Percentiles rank a stretch among this genome's conserved stretches.
These are phyloP conservation scores for Fusarium musae DNA, from an alignment of 2,329 filamentous ascomycete species.

Conservation along the genomic window DNA sequence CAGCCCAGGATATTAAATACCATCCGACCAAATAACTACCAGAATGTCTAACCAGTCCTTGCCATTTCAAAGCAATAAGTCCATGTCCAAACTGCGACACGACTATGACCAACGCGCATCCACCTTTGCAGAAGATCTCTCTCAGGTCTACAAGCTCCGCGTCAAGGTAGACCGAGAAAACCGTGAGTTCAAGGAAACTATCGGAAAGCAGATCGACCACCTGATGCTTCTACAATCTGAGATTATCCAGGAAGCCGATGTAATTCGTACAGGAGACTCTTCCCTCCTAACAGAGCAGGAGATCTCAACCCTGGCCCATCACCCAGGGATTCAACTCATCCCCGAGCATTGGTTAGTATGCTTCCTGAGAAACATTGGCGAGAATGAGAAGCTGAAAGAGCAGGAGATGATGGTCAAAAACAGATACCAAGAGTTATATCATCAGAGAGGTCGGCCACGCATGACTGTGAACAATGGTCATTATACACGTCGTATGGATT, in stretches of 20 bases:
- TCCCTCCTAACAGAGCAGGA: neutral
- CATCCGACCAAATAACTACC: rapidly evolving
- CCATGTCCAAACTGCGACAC: neutral
- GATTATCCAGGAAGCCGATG: neutral
- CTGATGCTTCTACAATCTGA: neutral
- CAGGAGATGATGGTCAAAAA: neutral
- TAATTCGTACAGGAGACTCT: neutral
- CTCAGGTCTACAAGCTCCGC: neutral
- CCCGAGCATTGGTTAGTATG: neutral
- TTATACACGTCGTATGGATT: neutral
- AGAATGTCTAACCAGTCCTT: neutral
- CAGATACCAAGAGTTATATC: neutral
- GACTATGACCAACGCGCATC: too few species aligned
- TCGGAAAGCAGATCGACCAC: neutral
- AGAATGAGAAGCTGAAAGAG: neutral
- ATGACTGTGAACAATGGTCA: neutral
- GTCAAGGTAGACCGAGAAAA: neutral
- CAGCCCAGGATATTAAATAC: too few species aligned
- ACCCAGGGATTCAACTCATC: rapidly evolving
- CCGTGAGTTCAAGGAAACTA: neutral
- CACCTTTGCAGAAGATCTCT: neutral
- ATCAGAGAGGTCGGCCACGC: neutral
- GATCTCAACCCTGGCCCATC: rapidly evolving
- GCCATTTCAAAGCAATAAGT: neutral
- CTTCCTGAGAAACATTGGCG: rapidly evolving